Conservation (phyloP, 2,329 filamentous ascomycete genomes). For the Tolypocladium guangdongense region DNA sequence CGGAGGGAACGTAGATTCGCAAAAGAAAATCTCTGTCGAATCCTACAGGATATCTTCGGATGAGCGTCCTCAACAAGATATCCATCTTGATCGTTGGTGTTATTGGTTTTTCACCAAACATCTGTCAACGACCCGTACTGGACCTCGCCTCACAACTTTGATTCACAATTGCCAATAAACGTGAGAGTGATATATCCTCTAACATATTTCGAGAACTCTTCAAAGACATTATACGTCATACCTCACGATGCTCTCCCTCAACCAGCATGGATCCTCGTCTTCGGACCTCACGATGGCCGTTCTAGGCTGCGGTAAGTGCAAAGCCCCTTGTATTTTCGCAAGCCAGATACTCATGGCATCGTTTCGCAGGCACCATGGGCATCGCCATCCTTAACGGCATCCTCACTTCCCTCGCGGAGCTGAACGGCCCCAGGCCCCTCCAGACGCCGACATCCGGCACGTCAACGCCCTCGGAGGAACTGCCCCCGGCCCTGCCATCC, state of each 20-base stretch:
- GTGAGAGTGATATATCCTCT: no score
- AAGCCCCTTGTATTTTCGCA: background rate
- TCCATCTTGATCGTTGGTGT: background rate
- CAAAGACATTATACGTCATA: conserved; percentile 2
- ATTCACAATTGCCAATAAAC: background rate
- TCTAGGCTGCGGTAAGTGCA: conserved; percentile 63
- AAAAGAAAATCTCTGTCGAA: conserved; percentile 2
- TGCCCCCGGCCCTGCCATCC: conserved; percentile 51
- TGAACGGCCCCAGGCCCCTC: conserved; percentile 34
- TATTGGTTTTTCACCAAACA: background rate
- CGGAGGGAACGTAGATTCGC: background rate
- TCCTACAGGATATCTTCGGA: background rate
- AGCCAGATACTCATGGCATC: background rate
- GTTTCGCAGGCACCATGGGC: conserved; percentile 61
- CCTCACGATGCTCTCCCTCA: conserved; percentile 18
- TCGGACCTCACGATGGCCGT: conserved; percentile 61
- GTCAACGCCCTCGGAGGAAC: conserved; percentile 33
- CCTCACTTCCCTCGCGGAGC: conserved; percentile 53
- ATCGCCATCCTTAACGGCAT: conserved; percentile 76
- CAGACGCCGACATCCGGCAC: conserved; percentile 30
- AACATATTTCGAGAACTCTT: background rate
- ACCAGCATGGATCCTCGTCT: conserved; percentile 23
- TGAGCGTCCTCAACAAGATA: background rate
- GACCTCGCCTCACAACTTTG: background rate
- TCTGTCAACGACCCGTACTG: background rate